These are phyloP conservation scores for Rubroboletus pulcherrimus DNA, from an alignment of 768 basidiomycete species.

Conservation along the genomic window DNA sequence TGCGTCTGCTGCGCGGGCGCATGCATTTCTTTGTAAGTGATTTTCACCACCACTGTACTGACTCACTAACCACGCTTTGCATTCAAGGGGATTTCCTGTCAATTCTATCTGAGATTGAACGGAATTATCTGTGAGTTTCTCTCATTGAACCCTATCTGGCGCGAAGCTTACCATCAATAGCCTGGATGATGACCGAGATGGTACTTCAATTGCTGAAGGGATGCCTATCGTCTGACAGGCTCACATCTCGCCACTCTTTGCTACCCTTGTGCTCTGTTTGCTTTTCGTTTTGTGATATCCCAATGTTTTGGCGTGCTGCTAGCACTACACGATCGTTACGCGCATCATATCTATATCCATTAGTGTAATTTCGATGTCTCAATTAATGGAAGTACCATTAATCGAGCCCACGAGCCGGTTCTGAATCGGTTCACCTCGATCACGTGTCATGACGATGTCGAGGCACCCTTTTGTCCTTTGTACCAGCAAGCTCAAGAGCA, in stretches of 20 bases:
- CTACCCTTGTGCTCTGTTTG: not conserved
- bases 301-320: not conserved
- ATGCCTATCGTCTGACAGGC: constrained; percentile 32
- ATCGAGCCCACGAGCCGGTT: not conserved
- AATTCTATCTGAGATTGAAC: constrained; percentile 87
- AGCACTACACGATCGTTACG: not conserved
- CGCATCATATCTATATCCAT: constrained; percentile 4
- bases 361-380: not conserved
- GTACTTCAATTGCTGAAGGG: constrained; percentile 52
- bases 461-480: not conserved
- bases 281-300: constrained; percentile 1
- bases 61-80: not conserved
- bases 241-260: not conserved
- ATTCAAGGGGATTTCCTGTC: constrained; percentile 84
- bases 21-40: constrained; percentile 76
- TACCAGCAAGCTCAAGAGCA: not conserved
- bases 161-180: constrained; percentile 40
- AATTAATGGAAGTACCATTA: not conserved
- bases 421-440: not conserved
- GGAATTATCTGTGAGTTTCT: constrained; percentile 72
- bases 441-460: constrained; percentile 15
- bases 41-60: not conserved
- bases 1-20: constrained; percentile 77
- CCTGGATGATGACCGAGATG: constrained; percentile 37
- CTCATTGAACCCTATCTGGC: not conserved